These are phyloP conservation scores for Sclerotinia minor DNA, from an alignment of 2,329 filamentous ascomycete genomes.

Conservation along the genomic window DNA sequence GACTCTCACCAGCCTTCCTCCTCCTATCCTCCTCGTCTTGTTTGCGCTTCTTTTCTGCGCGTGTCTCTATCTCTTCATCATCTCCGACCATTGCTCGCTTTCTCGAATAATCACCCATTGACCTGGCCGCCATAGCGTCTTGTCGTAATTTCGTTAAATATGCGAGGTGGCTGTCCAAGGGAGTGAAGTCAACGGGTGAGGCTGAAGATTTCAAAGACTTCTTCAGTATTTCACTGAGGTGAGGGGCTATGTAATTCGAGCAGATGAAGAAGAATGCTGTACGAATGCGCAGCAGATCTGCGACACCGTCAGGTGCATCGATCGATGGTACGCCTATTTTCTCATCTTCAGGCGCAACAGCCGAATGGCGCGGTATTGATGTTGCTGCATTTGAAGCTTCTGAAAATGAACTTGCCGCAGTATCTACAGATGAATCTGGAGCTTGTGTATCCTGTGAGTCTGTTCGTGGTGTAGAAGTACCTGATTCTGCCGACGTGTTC, in stretches of 20 bases:
- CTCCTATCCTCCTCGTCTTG: conserved; percentile 87
- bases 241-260: conserved; percentile 49
- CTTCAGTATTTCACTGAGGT: conserved; percentile 44
- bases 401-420: conserved; percentile 43
- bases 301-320: conserved; percentile 42
- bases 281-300: conserved; percentile 49
- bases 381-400: conserved; percentile 44
- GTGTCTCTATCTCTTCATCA: conserved; percentile 59
- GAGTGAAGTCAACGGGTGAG: conserved; percentile 61
- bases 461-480: conserved; percentile 39
- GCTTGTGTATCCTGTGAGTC: conserved; percentile 41
- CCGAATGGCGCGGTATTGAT: conserved; percentile 40
- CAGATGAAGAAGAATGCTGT: conserved; percentile 52
- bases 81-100: conserved; percentile 66
- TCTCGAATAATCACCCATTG: conserved; percentile 67
- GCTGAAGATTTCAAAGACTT: conserved; percentile 43
- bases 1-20: conserved; percentile 73
- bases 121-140: conserved; percentile 69
- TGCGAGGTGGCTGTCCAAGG: conserved; percentile 69
- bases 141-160: conserved; percentile 66
- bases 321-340: conserved; percentile 34
- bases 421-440: conserved; percentile 40
- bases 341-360: conserved; percentile 28
- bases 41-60: conserved; percentile 78
- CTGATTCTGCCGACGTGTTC: conserved; percentile 32